Percentiles rank a stretch among this genome's conserved stretches.
phyloP scores from a whole-genome alignment of 2,329 filamentous ascomycete genomes.

The Cladosporium sp. region DNA sequence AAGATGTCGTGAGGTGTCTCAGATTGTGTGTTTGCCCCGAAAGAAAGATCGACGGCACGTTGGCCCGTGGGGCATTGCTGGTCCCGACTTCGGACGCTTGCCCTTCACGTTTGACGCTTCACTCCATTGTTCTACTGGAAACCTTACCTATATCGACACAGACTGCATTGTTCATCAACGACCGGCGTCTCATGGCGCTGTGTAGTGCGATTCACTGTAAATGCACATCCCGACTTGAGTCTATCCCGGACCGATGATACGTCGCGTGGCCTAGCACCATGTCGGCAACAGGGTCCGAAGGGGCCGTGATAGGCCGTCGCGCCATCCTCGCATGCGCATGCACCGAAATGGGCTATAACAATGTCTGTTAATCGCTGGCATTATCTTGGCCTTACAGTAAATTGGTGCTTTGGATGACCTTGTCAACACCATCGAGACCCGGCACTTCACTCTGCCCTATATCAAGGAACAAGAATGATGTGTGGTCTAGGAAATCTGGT shows the following conservation, averaged over 20 bases:
- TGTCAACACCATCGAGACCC: not conserved
- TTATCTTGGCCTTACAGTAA: not conserved
- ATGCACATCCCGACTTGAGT: not conserved
- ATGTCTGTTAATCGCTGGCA: not conserved
- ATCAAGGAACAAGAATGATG: not conserved
- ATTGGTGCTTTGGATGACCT: not conserved
- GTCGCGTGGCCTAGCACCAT: not conserved
- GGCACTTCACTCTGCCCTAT: not conserved
- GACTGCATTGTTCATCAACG: not conserved
- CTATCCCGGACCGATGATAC: not conserved
- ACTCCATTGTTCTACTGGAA: not conserved
- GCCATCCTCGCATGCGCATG: slow-evolving; percentile 5
- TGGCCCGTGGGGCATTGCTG: not conserved
- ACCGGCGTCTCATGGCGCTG: not conserved
- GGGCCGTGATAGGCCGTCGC: not conserved
- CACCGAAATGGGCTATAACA: not conserved
- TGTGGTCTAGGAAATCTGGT: not conserved
- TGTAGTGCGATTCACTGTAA: not conserved
- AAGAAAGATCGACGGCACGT: not conserved
- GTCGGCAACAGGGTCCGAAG: not conserved
- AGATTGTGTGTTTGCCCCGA: not conserved
- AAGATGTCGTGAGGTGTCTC: slow-evolving; percentile 1
- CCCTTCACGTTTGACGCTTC: not conserved
- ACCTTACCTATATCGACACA: not conserved
- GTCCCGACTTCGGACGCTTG: not conserved